Percentiles rank a stretch among this genome's conserved stretches.
Evolutionary conservation across 257 asterid genomes (phyloP).

Genomic region (Paraleonurus japonicus): DNA sequence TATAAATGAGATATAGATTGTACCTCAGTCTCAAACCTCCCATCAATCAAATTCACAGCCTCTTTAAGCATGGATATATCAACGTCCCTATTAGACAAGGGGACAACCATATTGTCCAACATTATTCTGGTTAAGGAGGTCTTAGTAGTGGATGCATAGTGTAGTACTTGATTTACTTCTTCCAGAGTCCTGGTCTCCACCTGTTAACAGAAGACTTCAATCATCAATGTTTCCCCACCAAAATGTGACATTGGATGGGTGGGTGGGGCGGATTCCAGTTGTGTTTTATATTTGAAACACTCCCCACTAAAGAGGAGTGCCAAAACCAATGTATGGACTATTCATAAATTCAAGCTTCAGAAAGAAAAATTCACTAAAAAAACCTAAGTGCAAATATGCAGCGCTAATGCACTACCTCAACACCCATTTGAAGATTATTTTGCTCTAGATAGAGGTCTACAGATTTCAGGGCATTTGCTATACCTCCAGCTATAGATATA

Average conservation of each 20-base stretch:
- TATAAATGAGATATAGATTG: neutral
- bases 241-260: too few relatives aligned
- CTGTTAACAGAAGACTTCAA: constrained; percentile 37
- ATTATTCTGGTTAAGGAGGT: constrained; percentile 77
- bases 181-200: constrained; percentile 90
- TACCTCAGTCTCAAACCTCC: constrained; percentile 95
- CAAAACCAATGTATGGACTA: neutral
- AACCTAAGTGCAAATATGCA: neutral
- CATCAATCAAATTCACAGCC: constrained; percentile 69
- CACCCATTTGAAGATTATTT: constrained; percentile 79
- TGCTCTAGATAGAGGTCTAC: constrained; percentile 72
- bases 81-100: constrained; percentile 68
- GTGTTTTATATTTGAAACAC: neutral
- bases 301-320: neutral
- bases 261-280: neutral
- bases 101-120: constrained; percentile 98
- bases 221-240: constrained; percentile 2
- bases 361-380: neutral
- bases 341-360: neutral
- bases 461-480: constrained; percentile 69
- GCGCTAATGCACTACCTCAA: constrained; percentile 61
- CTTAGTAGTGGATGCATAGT: constrained; percentile 69
- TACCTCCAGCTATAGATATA: constrained; percentile 87
- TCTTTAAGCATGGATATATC: constrained; percentile 91
- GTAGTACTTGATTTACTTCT: constrained; percentile 77